A percentile compares a stretch with the other conserved stretches of the same genome.
Evolutionary conservation across 148 eudicot species (phyloP).

Genomic region (Bassia scoparia): DNA sequence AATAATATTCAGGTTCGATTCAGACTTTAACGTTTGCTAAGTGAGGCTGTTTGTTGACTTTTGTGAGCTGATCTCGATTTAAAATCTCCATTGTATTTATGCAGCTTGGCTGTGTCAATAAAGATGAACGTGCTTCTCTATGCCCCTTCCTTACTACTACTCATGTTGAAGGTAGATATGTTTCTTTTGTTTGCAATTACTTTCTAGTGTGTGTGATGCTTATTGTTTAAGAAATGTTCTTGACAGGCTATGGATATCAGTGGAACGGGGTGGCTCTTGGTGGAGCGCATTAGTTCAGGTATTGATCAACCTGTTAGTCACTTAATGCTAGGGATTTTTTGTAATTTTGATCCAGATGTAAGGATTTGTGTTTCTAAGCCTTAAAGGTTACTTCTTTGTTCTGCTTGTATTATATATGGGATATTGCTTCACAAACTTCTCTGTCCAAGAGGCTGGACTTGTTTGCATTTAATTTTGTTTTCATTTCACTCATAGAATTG

Average conservation of each 20-base stretch:
- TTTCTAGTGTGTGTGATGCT: not conserved
- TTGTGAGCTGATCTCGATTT: conserved; percentile 17
- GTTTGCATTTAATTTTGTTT: not conserved
- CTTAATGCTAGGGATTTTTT: not conserved
- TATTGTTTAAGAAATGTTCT: conserved; percentile 15
- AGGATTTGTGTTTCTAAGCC: not conserved
- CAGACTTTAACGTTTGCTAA: not conserved
- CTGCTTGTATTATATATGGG: not conserved
- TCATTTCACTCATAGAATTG: not conserved
- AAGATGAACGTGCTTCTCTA: conserved; percentile 98
- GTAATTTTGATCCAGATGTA: not conserved
- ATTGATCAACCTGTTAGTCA: conserved; percentile 24
- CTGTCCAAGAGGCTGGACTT: not conserved
- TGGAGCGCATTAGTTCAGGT: conserved; percentile 96
- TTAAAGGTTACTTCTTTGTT: not conserved
- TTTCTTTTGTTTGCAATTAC: not conserved
- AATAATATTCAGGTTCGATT: conserved; percentile 74
- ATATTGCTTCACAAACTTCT: not conserved
- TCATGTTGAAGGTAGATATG: conserved; percentile 70
- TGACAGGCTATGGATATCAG: conserved; percentile 77
- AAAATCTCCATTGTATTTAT: conserved; percentile 19
- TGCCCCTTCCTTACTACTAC: conserved; percentile 86
- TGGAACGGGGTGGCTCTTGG: conserved; percentile 77
- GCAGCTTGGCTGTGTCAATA: conserved; percentile 88
- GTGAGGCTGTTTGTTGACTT: not conserved